Percentiles rank a stretch among this genome's conserved stretches.
phyloP scores from a whole-genome alignment of 2,329 filamentous ascomycete genomes.

The Amauroascus verrucosus region DNA sequence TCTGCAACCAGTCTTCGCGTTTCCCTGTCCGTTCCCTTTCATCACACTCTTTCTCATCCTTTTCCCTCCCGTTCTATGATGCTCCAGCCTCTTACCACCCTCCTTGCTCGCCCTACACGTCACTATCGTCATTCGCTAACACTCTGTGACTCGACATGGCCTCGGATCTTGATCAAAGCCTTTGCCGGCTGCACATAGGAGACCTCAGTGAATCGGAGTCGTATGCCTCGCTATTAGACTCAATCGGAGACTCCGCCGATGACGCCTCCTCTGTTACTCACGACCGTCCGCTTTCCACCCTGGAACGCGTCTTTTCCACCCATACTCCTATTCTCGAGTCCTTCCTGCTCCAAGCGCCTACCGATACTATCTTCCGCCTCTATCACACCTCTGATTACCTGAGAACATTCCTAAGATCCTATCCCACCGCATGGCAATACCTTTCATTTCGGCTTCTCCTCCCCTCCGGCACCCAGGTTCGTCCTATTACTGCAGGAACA shows the following conservation, averaged over 20 bases:
- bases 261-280: background rate
- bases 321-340: conserved; percentile 51
- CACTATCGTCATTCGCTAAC: background rate
- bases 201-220: conserved; percentile 5
- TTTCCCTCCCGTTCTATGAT: conserved; percentile 14
- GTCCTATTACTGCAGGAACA: conserved; percentile 24
- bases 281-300: conserved; percentile 30
- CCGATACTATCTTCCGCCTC: conserved; percentile 46
- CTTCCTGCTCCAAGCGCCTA: conserved; percentile 48
- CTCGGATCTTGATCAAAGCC: conserved; percentile 3
- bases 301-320: conserved; percentile 47
- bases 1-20: background rate
- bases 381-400: conserved; percentile 50
- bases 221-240: background rate
- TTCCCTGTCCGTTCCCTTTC: background rate
- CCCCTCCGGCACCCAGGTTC: conserved; percentile 30
- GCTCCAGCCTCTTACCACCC: background rate
- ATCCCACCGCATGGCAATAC: conserved; percentile 51
- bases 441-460: conserved; percentile 47
- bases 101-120: background rate
- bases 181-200: conserved; percentile 1
- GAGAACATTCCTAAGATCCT: conserved; percentile 44
- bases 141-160: background rate
- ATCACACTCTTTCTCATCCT: background rate
- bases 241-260: background rate